These are phyloP conservation scores for Tetradesmus obliquus DNA, from an alignment of 139 green algal species.

Conservation along the genomic window DNA sequence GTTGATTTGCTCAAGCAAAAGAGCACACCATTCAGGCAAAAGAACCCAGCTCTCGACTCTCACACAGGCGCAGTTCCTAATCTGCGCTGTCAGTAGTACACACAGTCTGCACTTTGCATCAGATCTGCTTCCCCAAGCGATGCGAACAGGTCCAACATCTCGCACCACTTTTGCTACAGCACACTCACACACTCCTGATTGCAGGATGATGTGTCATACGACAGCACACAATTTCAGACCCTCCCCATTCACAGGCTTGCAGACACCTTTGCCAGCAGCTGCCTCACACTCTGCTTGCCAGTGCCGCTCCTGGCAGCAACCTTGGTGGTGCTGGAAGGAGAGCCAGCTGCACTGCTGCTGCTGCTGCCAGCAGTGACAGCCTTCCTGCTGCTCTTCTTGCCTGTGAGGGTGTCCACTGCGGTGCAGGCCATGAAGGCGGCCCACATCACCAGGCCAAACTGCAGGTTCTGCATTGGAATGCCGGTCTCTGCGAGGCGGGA, in stretches of 20 bases:
- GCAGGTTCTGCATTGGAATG: background rate
- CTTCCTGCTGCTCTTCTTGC: background rate
- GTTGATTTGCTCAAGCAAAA: too few relatives aligned
- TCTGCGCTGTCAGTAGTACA: too few relatives aligned
- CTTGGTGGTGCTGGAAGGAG: background rate
- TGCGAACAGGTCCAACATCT: too few relatives aligned
- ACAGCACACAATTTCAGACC: too few relatives aligned
- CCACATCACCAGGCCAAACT: slow-evolving; percentile 8
- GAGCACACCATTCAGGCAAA: too few relatives aligned
- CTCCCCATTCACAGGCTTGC: background rate
- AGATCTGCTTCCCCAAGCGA: too few relatives aligned
- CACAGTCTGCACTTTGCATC: too few relatives aligned
- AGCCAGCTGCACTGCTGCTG: background rate
- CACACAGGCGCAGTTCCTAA: too few relatives aligned
- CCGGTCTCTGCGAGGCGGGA: background rate
- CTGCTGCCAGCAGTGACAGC: background rate
- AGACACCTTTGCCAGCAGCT: background rate
- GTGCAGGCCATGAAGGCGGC: slow-evolving; percentile 35
- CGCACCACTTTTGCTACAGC: too few relatives aligned
- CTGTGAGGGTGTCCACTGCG: slow-evolving; percentile 9
- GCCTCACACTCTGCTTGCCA: background rate
- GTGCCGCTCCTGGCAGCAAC: background rate
- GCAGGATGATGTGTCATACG: too few relatives aligned
- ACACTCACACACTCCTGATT: too few relatives aligned
- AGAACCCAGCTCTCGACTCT: too few relatives aligned